These are phyloP conservation scores for Arthrobotrys conoides DNA, from an alignment of 2,329 filamentous ascomycete species.

Conservation along the genomic window DNA sequence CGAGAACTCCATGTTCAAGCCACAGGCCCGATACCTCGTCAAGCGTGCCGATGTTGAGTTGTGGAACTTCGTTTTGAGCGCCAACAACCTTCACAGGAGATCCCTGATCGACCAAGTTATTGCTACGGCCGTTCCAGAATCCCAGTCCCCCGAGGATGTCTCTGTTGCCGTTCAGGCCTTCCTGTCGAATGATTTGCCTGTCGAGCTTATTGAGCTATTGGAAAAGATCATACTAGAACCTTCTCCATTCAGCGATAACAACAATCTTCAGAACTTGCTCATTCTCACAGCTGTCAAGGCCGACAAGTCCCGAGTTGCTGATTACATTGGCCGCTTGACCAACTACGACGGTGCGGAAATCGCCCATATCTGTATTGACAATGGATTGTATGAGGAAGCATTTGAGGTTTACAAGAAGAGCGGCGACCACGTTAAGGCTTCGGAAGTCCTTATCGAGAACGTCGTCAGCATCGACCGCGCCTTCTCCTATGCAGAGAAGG, in stretches of 20 bases:
- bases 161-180: slow-evolving; percentile 94
- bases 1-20: slow-evolving; percentile 99
- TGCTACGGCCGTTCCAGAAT: slow-evolving; percentile 92
- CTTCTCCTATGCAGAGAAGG: slow-evolving; percentile 93
- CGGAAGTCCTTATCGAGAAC: slow-evolving; percentile 93
- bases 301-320: slow-evolving; percentile 93
- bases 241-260: slow-evolving; percentile 98
- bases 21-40: slow-evolving; percentile 94
- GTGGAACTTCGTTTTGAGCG: slow-evolving; percentile 93
- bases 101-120: slow-evolving; percentile 97
- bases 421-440: slow-evolving; percentile 86
- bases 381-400: slow-evolving; percentile 94
- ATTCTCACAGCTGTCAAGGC: slow-evolving; percentile 97
- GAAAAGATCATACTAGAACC: slow-evolving; percentile 99
- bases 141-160: slow-evolving; percentile 92
- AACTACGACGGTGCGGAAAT: slow-evolving; percentile 91
- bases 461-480: slow-evolving; percentile 98
- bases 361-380: slow-evolving; percentile 90
- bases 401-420: slow-evolving; percentile 99
- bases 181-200: slow-evolving; percentile 88
- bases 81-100: slow-evolving; percentile 94
- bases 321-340: slow-evolving; percentile 93
- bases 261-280: slow-evolving; percentile 93
- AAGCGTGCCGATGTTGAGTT: slow-evolving; percentile 91
- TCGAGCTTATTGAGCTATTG: slow-evolving; percentile 94